Percentiles rank a stretch among this genome's conserved stretches.
These are phyloP conservation scores for Meira miltonrushii DNA, from an alignment of 1,284 basidiomycete genomes.

Conservation along the genomic window DNA sequence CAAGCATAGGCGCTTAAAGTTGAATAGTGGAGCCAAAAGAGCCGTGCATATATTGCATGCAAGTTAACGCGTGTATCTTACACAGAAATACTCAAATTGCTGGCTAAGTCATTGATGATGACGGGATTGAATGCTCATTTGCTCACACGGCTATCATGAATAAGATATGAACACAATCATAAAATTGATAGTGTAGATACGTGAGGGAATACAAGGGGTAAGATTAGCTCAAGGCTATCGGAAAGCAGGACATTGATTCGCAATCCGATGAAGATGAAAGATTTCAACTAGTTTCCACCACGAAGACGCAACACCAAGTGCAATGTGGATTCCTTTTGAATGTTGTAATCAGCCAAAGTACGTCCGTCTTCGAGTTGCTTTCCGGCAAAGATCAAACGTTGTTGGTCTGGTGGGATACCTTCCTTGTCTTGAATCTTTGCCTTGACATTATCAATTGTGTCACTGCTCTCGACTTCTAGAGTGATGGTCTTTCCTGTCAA, in stretches of 20 bases:
- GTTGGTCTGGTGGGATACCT: slow-evolving; percentile 55
- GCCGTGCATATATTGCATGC: too few relatives aligned
- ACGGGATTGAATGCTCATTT: too few relatives aligned
- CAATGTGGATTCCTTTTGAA: slow-evolving; percentile 50
- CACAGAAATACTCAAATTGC: too few relatives aligned
- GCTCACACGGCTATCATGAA: too few relatives aligned
- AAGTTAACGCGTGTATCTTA: too few relatives aligned
- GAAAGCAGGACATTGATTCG: too few relatives aligned
- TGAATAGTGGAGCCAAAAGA: too few relatives aligned
- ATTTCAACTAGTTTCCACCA: slow-evolving; percentile 36
- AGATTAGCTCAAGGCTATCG: too few relatives aligned
- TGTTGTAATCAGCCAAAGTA: slow-evolving; percentile 55
- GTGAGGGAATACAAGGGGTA: background rate
- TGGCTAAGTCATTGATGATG: too few relatives aligned
- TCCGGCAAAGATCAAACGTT: slow-evolving; percentile 56
- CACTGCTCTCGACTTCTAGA: too few relatives aligned
- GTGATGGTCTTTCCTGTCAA: too few relatives aligned
- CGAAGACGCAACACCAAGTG: slow-evolving; percentile 47
- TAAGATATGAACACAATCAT: background rate
- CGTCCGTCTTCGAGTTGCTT: slow-evolving; percentile 56
- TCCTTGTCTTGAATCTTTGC: slow-evolving; percentile 51
- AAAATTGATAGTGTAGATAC: background rate
- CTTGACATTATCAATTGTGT: slow-evolving; percentile 77
- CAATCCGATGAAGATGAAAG: background rate
- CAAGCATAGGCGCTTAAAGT: too few relatives aligned